Evolutionary conservation across 176 grass and related monocot genomes (phyloP).

Genomic region (Cenchrus americanus): DNA sequence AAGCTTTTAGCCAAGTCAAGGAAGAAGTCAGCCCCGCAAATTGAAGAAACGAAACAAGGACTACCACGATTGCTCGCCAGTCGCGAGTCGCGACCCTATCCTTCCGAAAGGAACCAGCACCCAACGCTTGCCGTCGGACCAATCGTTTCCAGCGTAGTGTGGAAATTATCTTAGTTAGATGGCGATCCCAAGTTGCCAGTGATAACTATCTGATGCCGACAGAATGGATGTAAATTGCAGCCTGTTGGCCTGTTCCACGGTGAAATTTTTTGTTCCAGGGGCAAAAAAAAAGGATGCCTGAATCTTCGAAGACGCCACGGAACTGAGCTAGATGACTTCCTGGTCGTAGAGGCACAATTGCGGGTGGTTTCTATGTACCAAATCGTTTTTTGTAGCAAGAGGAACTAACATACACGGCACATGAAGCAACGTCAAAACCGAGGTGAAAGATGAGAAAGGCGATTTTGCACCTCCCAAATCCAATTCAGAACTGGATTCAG

Average conservation of each 20-base stretch:
- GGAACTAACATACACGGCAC: background rate
- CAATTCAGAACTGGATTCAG: background rate
- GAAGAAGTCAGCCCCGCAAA: conserved; percentile 20
- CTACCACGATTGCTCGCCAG: background rate
- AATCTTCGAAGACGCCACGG: background rate
- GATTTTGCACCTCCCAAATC: background rate
- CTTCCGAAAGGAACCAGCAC: conserved; percentile 33
- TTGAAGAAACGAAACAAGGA: background rate
- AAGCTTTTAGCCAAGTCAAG: conserved; percentile 37
- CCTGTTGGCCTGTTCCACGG: background rate
- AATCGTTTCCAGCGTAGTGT: background rate
- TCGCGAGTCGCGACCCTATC: background rate
- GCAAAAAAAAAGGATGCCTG: background rate
- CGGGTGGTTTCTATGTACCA: background rate
- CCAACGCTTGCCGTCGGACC: background rate
- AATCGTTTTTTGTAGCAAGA: background rate
- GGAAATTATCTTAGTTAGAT: background rate
- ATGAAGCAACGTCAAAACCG: background rate
- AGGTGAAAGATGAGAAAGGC: background rate
- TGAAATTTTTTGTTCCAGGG: background rate
- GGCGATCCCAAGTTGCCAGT: background rate
- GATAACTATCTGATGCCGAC: background rate
- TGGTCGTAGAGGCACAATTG: background rate
- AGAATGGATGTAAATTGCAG: background rate
- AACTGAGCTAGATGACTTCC: background rate